Conservation (phyloP, 2,329 filamentous ascomycete species). For the Cercospora sp. region DNA sequence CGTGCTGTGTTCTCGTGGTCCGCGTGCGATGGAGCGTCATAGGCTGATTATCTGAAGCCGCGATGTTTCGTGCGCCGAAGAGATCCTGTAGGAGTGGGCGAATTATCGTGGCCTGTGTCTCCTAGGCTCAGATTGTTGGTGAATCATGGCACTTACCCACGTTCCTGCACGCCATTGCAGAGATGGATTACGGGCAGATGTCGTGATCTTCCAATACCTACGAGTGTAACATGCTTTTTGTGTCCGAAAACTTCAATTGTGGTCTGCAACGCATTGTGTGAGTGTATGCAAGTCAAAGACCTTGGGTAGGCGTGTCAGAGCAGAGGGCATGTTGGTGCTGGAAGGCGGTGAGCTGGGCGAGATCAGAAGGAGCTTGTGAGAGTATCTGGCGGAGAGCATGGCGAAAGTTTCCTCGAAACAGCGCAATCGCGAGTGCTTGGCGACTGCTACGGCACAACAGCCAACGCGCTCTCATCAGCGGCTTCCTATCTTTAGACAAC, state of each 20-base stretch:
- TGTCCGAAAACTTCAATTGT: neutral
- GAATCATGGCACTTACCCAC: neutral
- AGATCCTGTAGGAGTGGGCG: neutral
- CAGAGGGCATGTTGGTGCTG: neutral
- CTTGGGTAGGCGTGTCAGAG: neutral
- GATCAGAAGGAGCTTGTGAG: neutral
- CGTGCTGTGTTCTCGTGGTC: neutral
- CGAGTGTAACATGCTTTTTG: neutral
- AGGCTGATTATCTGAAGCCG: neutral
- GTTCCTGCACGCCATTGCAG: neutral
- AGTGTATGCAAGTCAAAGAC: neutral
- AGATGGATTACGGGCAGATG: neutral
- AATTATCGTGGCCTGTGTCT: neutral
- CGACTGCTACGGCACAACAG: neutral
- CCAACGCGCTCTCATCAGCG: neutral
- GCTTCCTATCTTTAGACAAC: neutral
- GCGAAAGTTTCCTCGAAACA: neutral
- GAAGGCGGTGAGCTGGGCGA: neutral
- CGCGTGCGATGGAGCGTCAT: neutral
- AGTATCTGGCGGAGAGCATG: neutral
- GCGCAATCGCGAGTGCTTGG: neutral
- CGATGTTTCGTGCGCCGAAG: neutral
- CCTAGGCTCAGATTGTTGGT: neutral
- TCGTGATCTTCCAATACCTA: neutral
- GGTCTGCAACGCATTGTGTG: neutral